Conservation (phyloP, 768 basidiomycete genomes). For the Auriscalpium vulgare region DNA sequence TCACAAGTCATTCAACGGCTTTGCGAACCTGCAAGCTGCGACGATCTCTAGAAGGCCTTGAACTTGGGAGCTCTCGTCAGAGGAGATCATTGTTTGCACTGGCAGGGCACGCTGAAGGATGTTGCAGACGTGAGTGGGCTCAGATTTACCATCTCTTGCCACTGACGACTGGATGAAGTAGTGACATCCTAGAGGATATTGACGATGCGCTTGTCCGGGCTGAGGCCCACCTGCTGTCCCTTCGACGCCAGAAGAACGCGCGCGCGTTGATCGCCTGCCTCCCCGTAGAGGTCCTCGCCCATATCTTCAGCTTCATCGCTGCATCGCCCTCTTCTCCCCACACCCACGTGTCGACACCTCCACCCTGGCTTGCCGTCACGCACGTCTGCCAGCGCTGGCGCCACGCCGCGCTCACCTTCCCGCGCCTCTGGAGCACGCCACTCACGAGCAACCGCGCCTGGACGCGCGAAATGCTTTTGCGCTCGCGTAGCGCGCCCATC, state of each 20-base stretch:
- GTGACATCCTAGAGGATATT: background rate
- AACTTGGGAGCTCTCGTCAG: too few relatives aligned
- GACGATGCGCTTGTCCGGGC: background rate
- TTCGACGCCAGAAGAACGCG: conserved; percentile 9
- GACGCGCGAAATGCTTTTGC: conserved; percentile 9
- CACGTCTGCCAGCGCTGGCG: conserved; percentile 14
- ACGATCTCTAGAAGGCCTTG: too few relatives aligned
- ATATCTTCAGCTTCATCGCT: conserved; percentile 9
- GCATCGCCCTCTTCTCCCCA: conserved; percentile 7
- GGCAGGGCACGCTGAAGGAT: too few relatives aligned
- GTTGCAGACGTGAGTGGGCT: too few relatives aligned
- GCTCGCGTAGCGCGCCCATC: conserved; percentile 8
- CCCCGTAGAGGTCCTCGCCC: conserved; percentile 9
- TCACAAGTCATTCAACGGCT: too few relatives aligned
- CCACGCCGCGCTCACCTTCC: conserved; percentile 5
- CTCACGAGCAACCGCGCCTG: conserved; percentile 10
- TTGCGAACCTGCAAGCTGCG: too few relatives aligned
- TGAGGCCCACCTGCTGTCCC: background rate
- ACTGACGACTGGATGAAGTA: too few relatives aligned
- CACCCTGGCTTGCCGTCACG: conserved; percentile 9
- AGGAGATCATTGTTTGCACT: too few relatives aligned
- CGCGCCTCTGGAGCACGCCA: conserved; percentile 9
- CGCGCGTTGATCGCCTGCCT: conserved; percentile 10
- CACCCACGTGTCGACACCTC: conserved; percentile 4
- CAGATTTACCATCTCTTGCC: too few relatives aligned